A percentile compares a stretch with the other conserved stretches of the same genome.
Conservation (phyloP, 2,329 filamentous ascomycete genomes). For the Ophiostoma himal-ulmi region DNA sequence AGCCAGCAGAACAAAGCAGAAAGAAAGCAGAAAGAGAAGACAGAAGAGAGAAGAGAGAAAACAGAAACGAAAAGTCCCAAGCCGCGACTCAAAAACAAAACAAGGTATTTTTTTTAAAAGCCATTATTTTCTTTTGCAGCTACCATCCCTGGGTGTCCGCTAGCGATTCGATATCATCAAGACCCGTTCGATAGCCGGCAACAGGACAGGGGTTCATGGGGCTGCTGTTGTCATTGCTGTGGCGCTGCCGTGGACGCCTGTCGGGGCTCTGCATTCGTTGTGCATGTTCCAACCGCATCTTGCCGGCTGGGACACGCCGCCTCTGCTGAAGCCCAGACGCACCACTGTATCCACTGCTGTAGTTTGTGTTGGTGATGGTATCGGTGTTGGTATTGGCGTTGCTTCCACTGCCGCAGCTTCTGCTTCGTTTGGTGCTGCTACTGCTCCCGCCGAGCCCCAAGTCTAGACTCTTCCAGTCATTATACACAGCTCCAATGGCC, state of each 20-base stretch:
- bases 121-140: not conserved
- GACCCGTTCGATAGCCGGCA: not conserved
- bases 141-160: not conserved
- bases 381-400: not conserved
- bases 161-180: not conserved
- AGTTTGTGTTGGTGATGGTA: not conserved
- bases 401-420: not conserved
- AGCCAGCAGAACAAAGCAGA: slow-evolving; percentile 8
- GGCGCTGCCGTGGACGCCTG: not conserved
- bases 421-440: not conserved
- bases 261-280: not conserved
- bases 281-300: not conserved
- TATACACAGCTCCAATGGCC: not conserved
- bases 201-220: not conserved
- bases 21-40: not conserved
- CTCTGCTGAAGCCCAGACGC: not conserved
- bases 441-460: not conserved
- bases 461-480: not conserved
- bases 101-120: not conserved
- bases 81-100: not conserved
- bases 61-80: not conserved
- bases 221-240: not conserved
- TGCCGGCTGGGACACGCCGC: too few relatives aligned
- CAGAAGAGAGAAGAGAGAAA: too few relatives aligned
- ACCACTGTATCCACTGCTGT: not conserved